Evolutionary conservation across 192 early-diverging fungal genomes (phyloP), one percentile per base, ranked within the genome.

Genomic region (Mortierella hygrophila): DNA sequence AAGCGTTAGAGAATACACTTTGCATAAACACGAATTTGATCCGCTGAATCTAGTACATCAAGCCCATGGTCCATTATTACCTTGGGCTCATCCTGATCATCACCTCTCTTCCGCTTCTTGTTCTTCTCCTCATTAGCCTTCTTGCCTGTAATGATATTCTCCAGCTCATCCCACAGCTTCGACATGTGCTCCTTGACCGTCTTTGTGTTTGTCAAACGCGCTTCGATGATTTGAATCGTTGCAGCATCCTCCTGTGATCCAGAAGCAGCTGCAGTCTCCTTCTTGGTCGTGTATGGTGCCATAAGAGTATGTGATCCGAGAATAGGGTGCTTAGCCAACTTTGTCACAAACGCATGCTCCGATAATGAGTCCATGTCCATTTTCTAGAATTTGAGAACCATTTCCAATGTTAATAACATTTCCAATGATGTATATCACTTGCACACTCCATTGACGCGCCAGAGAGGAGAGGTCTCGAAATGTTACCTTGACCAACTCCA

Each of bases 291-390:
- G 40, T 86, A 86, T 1, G 84, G 84, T 37, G 80, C 69, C 84
- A 86, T 80, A 32, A 86, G 71, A 6, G 73, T 44, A 68, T 86
- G 84, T 70, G 84, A 57, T 52, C 76, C 79, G 3, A 86, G 76
- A 68, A 86, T 75, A 18, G 84, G 79, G 72, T 86, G 84, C 35
- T 86, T 86, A 9, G 70, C 42, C 47, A 86, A 60, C 42, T 86
- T 86, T 26, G 75, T 11, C 7, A 60, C 57, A 52, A 86, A 86
- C 20, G 79, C 79, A 20, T 78, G 79, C 49, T 77, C 79, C 46
- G 84, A 86, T 73, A 86, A 60, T 44, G 72, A 42, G 37, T 86
- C 84, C 77, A 86, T 81, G 52, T 86, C 79, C 75, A 86, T 73
- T 70, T 81, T 78, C 84, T 86, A 72, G 16, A 49, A 21, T 9